Evolutionary conservation across 331 rosid genomes (phyloP), one percentile per base, ranked within the genome.

Genomic region (Quercus phellos): DNA sequence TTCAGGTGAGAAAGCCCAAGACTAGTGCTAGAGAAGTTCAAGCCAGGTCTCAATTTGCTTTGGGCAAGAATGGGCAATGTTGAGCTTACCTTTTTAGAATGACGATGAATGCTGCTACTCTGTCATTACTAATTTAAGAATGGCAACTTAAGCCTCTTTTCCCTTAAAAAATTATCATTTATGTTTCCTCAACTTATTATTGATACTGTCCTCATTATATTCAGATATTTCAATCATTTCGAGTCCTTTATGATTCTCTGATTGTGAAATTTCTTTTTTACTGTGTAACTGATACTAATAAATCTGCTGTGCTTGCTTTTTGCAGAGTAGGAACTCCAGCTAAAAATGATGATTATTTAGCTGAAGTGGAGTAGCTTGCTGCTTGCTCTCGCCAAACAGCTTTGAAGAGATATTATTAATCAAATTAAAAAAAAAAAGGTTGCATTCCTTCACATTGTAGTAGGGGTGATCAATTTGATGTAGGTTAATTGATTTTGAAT

Each of bases 281-380:
- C 5, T 42, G 9, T 30, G 61, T 68, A 29, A 35, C 72, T 56
- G 53, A 68, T 46, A 56, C 56, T 38, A 5, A 1, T 27, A 8
- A 38, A 38, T 34, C 26, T 66, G 35, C 63, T 43, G 7, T 54
- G 73, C 51, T 58, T 8, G 27, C 22, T 8, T 51, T 35, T 78
- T 75, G 80, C 86, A 85, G 91, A 71, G 89, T 88, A 51, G 77
- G 83, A 74, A 80, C 89, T 22, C 87, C 91, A 27, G 89, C 87
- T 12, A 84, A 83, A 77, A 85, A 85, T 51, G 89, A 88, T 11
- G 91, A 88, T 83, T 88, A 81, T 55, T 81, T 83, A 59, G 89
- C 86, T 26, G 91, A 88, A 85, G 91, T 85, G 63, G 91, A 88
- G 77, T 85, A 85, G 81, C 38, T 26, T 53, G 24, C 50, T 32